Conservation (phyloP, 129 eudicot species). For the Sambucus nigra region DNA sequence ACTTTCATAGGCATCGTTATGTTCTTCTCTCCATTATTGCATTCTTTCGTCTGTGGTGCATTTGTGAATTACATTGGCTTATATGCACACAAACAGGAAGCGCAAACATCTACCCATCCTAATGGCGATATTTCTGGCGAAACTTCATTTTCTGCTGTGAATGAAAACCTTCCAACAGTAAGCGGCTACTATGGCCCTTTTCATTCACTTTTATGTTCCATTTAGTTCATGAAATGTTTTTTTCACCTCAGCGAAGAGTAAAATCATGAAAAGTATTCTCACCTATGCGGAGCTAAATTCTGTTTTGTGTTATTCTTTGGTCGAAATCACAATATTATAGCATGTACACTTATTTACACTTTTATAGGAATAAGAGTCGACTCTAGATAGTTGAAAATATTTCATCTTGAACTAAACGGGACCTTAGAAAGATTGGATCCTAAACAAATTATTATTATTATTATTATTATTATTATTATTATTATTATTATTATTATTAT, state of each 20-base stretch:
- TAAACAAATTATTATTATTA: background rate
- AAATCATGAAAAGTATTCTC: too few species aligned
- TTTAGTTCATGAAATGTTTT: too few species aligned
- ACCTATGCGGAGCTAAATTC: too few species aligned
- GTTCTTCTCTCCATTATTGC: constrained; percentile 1
- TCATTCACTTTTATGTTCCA: too few species aligned
- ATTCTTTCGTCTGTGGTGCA: background rate
- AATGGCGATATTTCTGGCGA: constrained; percentile 35
- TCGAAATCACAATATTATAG: too few species aligned
- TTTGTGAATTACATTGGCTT: constrained; percentile 6
- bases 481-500: background rate
- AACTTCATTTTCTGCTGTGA: constrained; percentile 26
- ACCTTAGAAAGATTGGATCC: constrained; percentile 2
- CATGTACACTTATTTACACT: too few species aligned
- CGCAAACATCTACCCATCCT: constrained; percentile 26
- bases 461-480: background rate
- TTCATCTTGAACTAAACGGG: too few species aligned
- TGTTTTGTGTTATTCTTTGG: too few species aligned
- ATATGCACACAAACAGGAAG: constrained; percentile 40
- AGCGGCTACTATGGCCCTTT: constrained; percentile 20
- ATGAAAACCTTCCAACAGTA: constrained; percentile 31
- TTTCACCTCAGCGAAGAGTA: too few species aligned
- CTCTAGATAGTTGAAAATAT: too few species aligned
- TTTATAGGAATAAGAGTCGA: too few species aligned
- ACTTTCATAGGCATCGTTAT: background rate